A percentile compares a stretch with the other conserved stretches of the same genome.
Conservation (phyloP, 768 basidiomycete genomes). For the Rhizopogon roseolus region DNA sequence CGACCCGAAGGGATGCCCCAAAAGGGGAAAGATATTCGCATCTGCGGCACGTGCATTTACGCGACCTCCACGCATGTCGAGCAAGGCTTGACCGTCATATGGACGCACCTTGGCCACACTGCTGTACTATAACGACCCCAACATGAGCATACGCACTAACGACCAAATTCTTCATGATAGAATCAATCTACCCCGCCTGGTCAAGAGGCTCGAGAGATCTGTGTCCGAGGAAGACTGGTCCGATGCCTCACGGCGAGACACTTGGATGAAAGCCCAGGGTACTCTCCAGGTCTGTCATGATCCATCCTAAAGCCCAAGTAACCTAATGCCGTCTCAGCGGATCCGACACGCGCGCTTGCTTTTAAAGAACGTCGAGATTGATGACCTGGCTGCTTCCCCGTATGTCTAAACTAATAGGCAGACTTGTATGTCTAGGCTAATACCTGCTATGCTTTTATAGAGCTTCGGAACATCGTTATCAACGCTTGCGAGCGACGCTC, state of each 20-base stretch:
- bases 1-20: neutral
- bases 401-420: constrained; percentile 22
- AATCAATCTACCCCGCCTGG: constrained; percentile 60
- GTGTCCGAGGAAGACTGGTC: constrained; percentile 33
- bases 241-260: constrained; percentile 20
- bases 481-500: constrained; percentile 44
- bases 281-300: constrained; percentile 46
- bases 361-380: constrained; percentile 52
- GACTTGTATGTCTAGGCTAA: neutral
- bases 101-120: neutral
- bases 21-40: constrained; percentile 24
- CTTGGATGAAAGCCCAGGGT: constrained; percentile 54
- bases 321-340: constrained; percentile 23
- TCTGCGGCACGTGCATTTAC: neutral
- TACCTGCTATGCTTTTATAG: constrained; percentile 24
- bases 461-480: constrained; percentile 37
- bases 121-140: constrained; percentile 1
- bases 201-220: constrained; percentile 57
- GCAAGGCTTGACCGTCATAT: neutral
- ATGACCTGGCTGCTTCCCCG: constrained; percentile 40
- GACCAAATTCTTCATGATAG: constrained; percentile 48
- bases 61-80: neutral
- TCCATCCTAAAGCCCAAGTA: neutral
- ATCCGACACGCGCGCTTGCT: constrained; percentile 54
- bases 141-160: constrained; percentile 21